Base-by-base conservation (phyloP, 306 rosid genomes). In the Quercus wislizeni region DNA sequence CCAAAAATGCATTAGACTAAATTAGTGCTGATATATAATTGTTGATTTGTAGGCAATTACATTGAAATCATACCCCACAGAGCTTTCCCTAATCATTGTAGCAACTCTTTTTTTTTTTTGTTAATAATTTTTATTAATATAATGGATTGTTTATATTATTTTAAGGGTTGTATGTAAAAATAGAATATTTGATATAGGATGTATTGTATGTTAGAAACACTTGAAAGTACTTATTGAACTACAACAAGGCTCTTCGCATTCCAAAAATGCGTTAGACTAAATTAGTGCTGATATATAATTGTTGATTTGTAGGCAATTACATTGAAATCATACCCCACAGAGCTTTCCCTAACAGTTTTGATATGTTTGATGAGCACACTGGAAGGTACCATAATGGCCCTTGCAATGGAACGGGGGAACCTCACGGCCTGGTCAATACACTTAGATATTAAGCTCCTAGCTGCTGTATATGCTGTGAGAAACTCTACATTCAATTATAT, bases 351-450 rank as follows among this genome's bases (percentile, higher is more conserved):
- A 43, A 78, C 93, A 19, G 80, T 83, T 67, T 74, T 54, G 85
- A 90, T 90, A 76, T 90, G 90, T 79, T 82, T 86, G 51, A 54
- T 59, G 73, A 90, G 86, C 2, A 31, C 86, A 23, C 1, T 80
- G 69, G 62, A 88, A 83, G 85, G 86, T 30, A n/a, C 68, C 0
- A 78, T 79, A 15, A 49, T 77, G 28, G 90, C 91, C 23, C 11
- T 86, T 18, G 85, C 76, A 21, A 19, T 90, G 4, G 91, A 90
- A 69, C 23, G 86, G 87, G 54, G 74, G n/a, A 83, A 86, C 75
- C 85, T 86, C 46, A 49, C 76, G n/a, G 90, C 82, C 27, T 88
- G 93, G 91, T 75, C 85, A 46, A 55, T 88, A 27, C 81, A 81
- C 73, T 65, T 84, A 20, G 89, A 88, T 70, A 33, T 76, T 15